Evolutionary conservation across 1,284 basidiomycete genomes (phyloP), one percentile per base, ranked within the genome.

Genomic region (Phlebopus sp.): DNA sequence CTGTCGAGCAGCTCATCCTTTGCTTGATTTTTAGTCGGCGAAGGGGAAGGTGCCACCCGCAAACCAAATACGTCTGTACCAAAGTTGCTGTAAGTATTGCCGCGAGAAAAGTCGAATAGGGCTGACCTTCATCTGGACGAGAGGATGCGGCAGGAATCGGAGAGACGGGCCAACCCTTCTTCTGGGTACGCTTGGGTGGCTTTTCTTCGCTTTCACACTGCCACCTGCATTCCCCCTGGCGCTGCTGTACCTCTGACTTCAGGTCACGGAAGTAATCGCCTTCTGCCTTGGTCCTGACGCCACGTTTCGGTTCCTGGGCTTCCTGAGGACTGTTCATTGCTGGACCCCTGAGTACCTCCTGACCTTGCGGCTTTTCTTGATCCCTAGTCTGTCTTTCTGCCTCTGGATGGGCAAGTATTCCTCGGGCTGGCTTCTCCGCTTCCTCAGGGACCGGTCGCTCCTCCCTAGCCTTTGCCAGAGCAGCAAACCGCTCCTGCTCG

Each of bases 21-120:
- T 50, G 66, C 68, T 47, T 66, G 61, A 19, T 64, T 60, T 52
- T 63, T 69, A 15, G 60, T 58, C 17, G 54, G 58, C 4, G 59
- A 60, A 18, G 60, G 57, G 15, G 69, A 62, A 35, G 73, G 67
- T 15, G 63, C 57, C 18, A 68, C 57, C n/a, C 69, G 68, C 32
- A 73, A 59, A 25, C 76, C 74, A 59, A 88, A 86, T 17, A 84
- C 71, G 63, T 86, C 86, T 82, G 47, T 4, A 34, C 31, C 30
- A 49, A 52, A 14, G 21, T 23, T 23, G 52, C 13, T 47, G 29
- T 34, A 36, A 34, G 31, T 35, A 31, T 14, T 19, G 37, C 37
- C 18, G 49, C 10, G 14, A 37, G 43, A 47, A 29, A 17, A 8
- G n/a, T 49, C 44, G n/a, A n/a, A n/a, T 41, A 21, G 42, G 9